Evolutionary conservation across 2,329 filamentous ascomycete genomes (phyloP).

Genomic region (Bretziella fagacearum): DNA sequence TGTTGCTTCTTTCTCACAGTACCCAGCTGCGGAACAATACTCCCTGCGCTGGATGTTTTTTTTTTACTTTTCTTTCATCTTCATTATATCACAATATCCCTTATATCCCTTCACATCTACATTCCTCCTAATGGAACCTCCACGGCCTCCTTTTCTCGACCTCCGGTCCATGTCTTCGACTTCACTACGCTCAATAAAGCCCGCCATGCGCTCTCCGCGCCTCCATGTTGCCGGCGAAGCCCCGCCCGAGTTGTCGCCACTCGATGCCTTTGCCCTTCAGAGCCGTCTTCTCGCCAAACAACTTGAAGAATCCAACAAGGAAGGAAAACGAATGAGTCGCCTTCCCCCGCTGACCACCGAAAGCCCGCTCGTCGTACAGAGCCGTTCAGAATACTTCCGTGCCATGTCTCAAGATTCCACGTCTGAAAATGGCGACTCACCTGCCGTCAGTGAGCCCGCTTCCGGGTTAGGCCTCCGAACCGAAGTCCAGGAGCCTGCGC

Average conservation of each 20-base stretch:
- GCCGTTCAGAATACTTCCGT: conserved; percentile 66
- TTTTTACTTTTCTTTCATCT: background rate
- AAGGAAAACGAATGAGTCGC: conserved; percentile 66
- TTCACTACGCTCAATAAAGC: conserved; percentile 27
- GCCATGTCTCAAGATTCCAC: conserved; percentile 49
- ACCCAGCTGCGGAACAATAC: background rate
- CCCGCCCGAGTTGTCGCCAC: conserved; percentile 77
- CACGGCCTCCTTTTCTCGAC: conserved; percentile 40
- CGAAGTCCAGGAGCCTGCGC: conserved; percentile 41
- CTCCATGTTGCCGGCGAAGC: conserved; percentile 63
- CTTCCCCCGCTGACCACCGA: conserved; percentile 69
- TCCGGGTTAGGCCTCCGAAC: conserved; percentile 33
- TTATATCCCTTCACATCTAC: background rate
- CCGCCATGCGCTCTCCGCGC: conserved; percentile 52
- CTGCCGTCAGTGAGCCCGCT: conserved; percentile 17
- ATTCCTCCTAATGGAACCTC: conserved; percentile 36
- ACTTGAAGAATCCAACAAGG: conserved; percentile 60
- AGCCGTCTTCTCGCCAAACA: conserved; percentile 75
- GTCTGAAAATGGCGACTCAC: conserved; percentile 19
- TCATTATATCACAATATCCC: conserved; percentile 2
- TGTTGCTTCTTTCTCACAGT: background rate
- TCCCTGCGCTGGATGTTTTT: background rate
- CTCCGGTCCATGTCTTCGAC: conserved; percentile 39
- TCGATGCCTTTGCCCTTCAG: conserved; percentile 89
- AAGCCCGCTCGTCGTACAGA: conserved; percentile 59